Evolutionary conservation across 257 asterid genomes (phyloP).

Genomic region (Coffea eugenioides): DNA sequence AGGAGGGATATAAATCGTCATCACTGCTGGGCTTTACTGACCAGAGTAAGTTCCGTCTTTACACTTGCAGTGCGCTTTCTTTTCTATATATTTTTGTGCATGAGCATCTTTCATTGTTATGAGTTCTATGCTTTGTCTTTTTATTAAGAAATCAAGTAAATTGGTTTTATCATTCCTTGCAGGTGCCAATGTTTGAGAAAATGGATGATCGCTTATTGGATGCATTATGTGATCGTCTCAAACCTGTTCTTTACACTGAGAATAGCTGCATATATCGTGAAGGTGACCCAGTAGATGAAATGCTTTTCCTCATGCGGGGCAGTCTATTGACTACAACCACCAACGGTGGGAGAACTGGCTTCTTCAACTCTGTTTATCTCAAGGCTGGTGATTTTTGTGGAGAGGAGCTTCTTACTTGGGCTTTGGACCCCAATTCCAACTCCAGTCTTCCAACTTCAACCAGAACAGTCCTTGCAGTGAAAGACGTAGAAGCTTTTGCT

Average conservation of each 20-base stretch:
- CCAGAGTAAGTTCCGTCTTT: conserved; percentile 33
- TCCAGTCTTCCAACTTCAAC: conserved; percentile 32
- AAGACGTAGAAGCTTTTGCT: conserved; percentile 33
- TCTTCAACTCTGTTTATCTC: conserved; percentile 51
- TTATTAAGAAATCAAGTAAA: neutral
- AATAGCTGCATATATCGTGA: conserved; percentile 54
- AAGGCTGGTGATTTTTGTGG: conserved; percentile 41
- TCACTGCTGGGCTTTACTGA: conserved; percentile 63
- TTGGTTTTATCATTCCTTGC: neutral
- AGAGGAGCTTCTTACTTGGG: conserved; percentile 41
- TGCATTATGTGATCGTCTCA: conserved; percentile 46
- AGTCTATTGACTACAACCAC: conserved; percentile 49
- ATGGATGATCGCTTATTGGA: conserved; percentile 64
- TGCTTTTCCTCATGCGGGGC: conserved; percentile 70
- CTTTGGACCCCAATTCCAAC: conserved; percentile 31
- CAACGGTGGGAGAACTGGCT: conserved; percentile 61
- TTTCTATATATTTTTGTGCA: neutral
- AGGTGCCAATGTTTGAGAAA: conserved; percentile 66
- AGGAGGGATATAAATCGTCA: conserved; percentile 67
- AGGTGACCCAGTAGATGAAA: conserved; percentile 67
- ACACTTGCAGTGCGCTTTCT: neutral
- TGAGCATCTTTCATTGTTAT: neutral
- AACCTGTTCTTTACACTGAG: conserved; percentile 53
- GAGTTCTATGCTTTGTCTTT: neutral
- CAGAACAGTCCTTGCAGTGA: conserved; percentile 32